Percentiles rank a stretch among this genome's conserved stretches.
Conservation (phyloP, 2,329 filamentous ascomycete species). For the Westerdykella ornata region DNA sequence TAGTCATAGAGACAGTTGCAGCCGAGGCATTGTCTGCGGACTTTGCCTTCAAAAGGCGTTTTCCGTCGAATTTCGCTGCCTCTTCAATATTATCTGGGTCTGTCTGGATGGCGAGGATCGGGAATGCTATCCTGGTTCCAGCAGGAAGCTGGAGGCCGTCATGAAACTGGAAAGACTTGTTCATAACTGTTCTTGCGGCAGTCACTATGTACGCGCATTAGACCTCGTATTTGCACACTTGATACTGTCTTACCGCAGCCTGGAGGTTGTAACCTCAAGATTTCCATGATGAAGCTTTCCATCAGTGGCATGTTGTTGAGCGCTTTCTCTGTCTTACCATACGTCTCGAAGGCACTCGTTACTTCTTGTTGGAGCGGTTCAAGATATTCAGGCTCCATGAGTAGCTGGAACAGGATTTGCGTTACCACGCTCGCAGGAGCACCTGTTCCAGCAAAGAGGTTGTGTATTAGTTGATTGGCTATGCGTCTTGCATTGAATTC, state of each 20-base stretch:
- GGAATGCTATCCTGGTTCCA: slow-evolving; percentile 1
- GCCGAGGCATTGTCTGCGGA: too few species aligned
- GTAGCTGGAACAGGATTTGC: not conserved
- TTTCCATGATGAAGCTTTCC: not conserved
- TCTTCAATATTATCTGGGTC: slow-evolving; percentile 1
- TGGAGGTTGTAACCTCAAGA: not conserved
- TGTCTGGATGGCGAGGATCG: not conserved
- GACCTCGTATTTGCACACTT: not conserved
- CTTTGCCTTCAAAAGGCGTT: not conserved
- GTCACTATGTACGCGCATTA: not conserved
- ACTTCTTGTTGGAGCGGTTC: not conserved
- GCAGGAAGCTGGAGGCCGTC: slow-evolving; percentile 1
- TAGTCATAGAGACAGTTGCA: not conserved
- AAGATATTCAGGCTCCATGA: not conserved
- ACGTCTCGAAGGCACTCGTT: not conserved
- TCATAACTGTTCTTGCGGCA: not conserved
- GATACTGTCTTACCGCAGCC: not conserved
- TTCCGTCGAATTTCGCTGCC: not conserved
- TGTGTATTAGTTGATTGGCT: not conserved
- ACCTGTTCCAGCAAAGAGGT: not conserved
- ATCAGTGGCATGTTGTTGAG: not conserved
- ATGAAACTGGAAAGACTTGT: not conserved
- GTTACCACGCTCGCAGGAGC: not conserved
- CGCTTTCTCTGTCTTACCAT: not conserved
- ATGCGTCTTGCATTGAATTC: not conserved